Conservation (phyloP, 495 filamentous ascomycete species). For the Xylaria castorea region DNA sequence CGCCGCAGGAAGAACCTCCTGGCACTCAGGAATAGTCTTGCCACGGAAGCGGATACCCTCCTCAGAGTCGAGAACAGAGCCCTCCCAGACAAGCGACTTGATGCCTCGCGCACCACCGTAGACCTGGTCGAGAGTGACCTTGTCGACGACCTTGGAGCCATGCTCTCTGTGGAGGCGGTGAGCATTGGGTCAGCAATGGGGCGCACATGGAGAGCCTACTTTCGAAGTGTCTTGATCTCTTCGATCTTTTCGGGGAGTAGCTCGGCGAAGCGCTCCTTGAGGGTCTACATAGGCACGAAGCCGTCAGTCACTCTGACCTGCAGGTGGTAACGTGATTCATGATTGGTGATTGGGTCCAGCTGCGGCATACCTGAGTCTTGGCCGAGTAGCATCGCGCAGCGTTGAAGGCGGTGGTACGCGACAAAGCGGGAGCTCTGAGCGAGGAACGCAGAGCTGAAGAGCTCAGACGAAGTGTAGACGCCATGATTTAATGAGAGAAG, state of each 20-base stretch:
- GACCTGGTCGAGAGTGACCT: constrained; percentile 98
- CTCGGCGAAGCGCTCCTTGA: constrained; percentile 98
- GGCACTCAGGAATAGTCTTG: constrained; percentile 98
- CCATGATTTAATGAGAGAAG: constrained; percentile 64
- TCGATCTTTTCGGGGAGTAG: constrained; percentile 94
- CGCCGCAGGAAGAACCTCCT: constrained; percentile 94
- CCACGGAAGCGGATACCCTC: constrained; percentile 99
- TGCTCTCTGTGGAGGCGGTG: constrained; percentile 68
- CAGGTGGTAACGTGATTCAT: constrained; percentile 8
- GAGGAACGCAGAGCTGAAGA: constrained; percentile 77
- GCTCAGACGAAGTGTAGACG: constrained; percentile 78
- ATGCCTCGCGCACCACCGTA: constrained; percentile 99
- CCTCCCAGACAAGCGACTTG: constrained; percentile 98
- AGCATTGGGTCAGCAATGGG: constrained; percentile 28
- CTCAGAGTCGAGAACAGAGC: constrained; percentile 96
- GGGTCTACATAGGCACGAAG: constrained; percentile 64
- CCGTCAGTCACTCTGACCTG: constrained; percentile 5
- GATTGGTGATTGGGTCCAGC: constrained; percentile 26
- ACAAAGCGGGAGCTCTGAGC: constrained; percentile 64
- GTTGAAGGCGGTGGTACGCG: constrained; percentile 75
- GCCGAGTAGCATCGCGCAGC: constrained; percentile 88
- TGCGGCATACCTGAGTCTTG: constrained; percentile 77
- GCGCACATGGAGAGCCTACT: constrained; percentile 63
- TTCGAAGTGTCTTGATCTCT: constrained; percentile 96
- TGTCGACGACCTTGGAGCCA: constrained; percentile 91